Base-by-base conservation (phyloP, 345 rosid species). In the Viola odorata region DNA sequence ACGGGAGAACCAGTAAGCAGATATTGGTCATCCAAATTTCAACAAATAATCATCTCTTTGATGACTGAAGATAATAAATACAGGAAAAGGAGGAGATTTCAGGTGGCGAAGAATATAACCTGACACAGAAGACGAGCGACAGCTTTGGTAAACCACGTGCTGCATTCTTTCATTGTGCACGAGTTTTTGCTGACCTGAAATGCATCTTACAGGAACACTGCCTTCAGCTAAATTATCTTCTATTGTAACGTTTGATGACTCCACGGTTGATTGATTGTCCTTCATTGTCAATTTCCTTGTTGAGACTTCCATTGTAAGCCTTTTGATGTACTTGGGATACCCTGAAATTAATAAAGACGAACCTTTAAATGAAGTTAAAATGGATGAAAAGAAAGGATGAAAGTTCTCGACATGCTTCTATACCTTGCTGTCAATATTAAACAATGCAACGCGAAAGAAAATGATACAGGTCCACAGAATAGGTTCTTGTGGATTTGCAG, bases 81-180 rank as follows among this genome's bases (percentile, higher is more conserved):
- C 32, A 23, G 32, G 32, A 23, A 23, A 23, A 2, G 32, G 2
- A 15, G 45, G 51, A 42, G 7, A 15, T 13, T 45, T 36, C 40
- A 8, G 4, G 37, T 3, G 63, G 10, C 14, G 17, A 45, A 32
- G 54, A 58, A 41, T 54, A 54, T 49, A 17, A 74, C 78, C 78
- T 57, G 73, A 15, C 50, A 58, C 40, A 1, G 74, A 70, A 17
- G 67, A 62, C 55, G 74, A 57, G 59, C 65, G 52, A 39, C 77
- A 71, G 41, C 57, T 68, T 58, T 60, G 45, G 62, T 40, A 68
- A 15, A 68, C 53, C 70, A 65, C 59, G 59, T 64, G 72, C 71
- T 77, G 67, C 54, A 56, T 58, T 13, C 39, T 56, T 70, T 60
- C 68, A 50, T 9, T 59, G 16, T 11, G 64, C 1, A 37, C 58